These are phyloP conservation scores for Myxozyma melibiosi DNA, from an alignment of 805 yeast species.

Conservation along the genomic window DNA sequence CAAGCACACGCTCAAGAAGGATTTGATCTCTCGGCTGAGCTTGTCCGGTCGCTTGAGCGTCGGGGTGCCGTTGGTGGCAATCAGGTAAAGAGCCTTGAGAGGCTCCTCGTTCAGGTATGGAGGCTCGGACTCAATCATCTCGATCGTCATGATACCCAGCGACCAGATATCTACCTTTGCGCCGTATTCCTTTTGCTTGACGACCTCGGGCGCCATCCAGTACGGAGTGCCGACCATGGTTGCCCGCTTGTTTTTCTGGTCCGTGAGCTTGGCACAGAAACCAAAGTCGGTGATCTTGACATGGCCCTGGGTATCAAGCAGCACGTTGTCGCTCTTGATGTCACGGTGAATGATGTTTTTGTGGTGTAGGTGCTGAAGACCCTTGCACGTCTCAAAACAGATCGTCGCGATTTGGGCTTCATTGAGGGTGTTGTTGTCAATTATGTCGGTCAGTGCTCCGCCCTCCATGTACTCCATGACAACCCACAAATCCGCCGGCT, in stretches of 20 bases:
- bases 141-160: conserved; percentile 81
- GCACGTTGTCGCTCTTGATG: conserved; percentile 93
- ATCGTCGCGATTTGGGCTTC: conserved; percentile 92
- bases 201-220: conserved; percentile 92
- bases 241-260: conserved; percentile 69
- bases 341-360: conserved; percentile 95
- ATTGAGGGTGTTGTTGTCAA: conserved; percentile 78
- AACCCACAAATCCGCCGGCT: conserved; percentile 89
- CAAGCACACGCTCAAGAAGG: conserved; percentile 84
- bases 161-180: conserved; percentile 85
- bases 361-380: conserved; percentile 86
- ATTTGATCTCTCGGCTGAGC: conserved; percentile 74
- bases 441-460: conserved; percentile 93
- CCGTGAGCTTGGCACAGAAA: conserved; percentile 79
- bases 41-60: conserved; percentile 68
- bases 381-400: conserved; percentile 85
- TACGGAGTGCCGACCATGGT: conserved; percentile 89
- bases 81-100: conserved; percentile 70
- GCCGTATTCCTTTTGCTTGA: conserved; percentile 75
- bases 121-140: conserved; percentile 85
- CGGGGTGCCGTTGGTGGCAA: conserved; percentile 82
- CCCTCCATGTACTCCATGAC: conserved; percentile 99
- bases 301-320: conserved; percentile 76
- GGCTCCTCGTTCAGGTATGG: conserved; percentile 83
- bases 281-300: conserved; percentile 95